phyloP scores from a whole-genome alignment of 1,284 basidiomycete species.

The Ceratobasidium sp. region DNA sequence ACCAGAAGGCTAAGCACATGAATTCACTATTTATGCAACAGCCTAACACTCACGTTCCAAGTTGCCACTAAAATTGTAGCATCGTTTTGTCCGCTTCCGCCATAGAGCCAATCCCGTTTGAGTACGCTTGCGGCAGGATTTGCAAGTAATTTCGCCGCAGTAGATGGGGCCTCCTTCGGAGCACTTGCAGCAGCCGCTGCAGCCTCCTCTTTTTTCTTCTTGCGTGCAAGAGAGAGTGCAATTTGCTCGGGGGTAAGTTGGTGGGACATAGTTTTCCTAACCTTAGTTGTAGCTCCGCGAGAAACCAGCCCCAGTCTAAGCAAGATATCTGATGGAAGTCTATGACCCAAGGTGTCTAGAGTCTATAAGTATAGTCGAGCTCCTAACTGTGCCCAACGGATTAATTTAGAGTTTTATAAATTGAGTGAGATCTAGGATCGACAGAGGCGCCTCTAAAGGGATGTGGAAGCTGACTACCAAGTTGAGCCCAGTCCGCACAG shows the following conservation, averaged over 20 bases:
- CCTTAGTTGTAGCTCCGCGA: constrained; percentile 1
- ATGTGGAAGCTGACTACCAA: too few species aligned
- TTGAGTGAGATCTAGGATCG: too few species aligned
- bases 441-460: too few species aligned
- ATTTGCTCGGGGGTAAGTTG: constrained; percentile 41
- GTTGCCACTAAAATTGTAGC: constrained; percentile 29
- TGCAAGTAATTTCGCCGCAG: neutral
- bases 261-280: neutral
- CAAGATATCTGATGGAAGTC: too few species aligned
- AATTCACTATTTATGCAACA: too few species aligned
- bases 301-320: too few species aligned
- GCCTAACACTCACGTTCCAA: constrained; percentile 17
- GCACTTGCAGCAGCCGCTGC: constrained; percentile 16
- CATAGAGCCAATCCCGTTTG: constrained; percentile 29
- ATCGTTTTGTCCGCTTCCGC: neutral
- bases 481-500: too few species aligned
- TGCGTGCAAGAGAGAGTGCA: constrained; percentile 38
- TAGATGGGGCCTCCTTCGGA: neutral
- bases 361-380: too few species aligned
- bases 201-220: constrained; percentile 39
- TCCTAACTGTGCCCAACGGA: too few species aligned
- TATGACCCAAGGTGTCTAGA: too few species aligned
- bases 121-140: constrained; percentile 30
- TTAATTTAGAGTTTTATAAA: too few species aligned
- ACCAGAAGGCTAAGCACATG: too few species aligned